Evolutionary conservation across 2,329 filamentous ascomycete species (phyloP).

Genomic region (Fusarium staphyleae): DNA sequence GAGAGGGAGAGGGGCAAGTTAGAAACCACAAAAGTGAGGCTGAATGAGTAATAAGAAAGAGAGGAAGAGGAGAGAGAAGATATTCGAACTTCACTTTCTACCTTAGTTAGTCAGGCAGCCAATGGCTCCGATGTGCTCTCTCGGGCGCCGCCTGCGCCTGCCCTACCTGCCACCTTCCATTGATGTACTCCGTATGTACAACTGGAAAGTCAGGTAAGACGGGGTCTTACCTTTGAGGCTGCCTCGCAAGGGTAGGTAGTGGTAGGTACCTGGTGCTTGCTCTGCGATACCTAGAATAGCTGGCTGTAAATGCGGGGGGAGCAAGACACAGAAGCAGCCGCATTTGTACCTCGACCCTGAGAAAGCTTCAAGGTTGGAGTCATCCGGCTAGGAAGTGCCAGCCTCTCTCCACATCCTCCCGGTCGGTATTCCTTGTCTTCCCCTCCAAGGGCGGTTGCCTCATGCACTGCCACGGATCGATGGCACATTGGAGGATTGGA

Average conservation of each 20-base stretch:
- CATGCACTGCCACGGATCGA: constrained; percentile 45
- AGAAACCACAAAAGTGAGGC: constrained; percentile 12
- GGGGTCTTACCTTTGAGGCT: constrained; percentile 5
- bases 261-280: constrained; percentile 15
- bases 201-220: constrained; percentile 18
- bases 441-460: constrained; percentile 36
- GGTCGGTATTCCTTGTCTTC: constrained; percentile 13
- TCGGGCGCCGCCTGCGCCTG: constrained; percentile 16
- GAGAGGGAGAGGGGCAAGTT: not conserved
- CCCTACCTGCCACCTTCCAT: constrained; percentile 4
- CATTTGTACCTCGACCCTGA: constrained; percentile 13
- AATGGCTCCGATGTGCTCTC: constrained; percentile 25
- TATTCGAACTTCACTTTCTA: constrained; percentile 32
- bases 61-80: constrained; percentile 6
- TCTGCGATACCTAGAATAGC: constrained; percentile 6
- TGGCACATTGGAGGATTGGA: constrained; percentile 33
- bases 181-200: constrained; percentile 2
- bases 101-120: constrained; percentile 38
- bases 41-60: constrained; percentile 11
- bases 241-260: constrained; percentile 13
- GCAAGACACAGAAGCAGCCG: constrained; percentile 7
- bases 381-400: constrained; percentile 6
- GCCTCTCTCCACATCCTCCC: constrained; percentile 9
- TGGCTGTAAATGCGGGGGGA: not conserved
- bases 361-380: constrained; percentile 14